Evolutionary conservation across 495 filamentous ascomycete genomes (phyloP).

Genomic region (Pseudotulostoma volvatum): DNA sequence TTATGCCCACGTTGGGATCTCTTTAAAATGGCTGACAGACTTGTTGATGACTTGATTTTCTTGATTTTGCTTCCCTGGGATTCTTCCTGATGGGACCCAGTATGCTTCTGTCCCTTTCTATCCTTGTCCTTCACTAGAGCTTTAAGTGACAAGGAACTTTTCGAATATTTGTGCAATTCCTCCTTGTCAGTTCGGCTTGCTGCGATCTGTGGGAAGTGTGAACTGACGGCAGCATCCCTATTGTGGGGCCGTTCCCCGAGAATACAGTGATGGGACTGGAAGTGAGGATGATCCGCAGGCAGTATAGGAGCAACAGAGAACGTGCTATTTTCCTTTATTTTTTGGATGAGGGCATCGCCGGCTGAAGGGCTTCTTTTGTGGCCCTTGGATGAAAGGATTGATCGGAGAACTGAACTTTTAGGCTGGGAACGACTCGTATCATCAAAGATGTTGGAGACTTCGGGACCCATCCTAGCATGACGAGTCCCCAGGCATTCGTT

Average conservation of each 20-base stretch:
- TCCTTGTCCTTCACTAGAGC: slow-evolving; percentile 39
- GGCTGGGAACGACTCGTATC: slow-evolving; percentile 22
- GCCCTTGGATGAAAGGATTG: slow-evolving; percentile 26
- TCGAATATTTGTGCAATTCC: slow-evolving; percentile 42
- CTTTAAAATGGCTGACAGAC: slow-evolving; percentile 42
- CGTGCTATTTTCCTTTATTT: slow-evolving; percentile 7
- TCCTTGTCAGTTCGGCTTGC: slow-evolving; percentile 17
- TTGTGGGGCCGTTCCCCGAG: slow-evolving; percentile 26
- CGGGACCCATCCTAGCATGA: no score
- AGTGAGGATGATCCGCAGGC: slow-evolving; percentile 14
- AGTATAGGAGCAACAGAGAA: slow-evolving; percentile 9
- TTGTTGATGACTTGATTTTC: slow-evolving; percentile 73
- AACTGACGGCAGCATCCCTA: slow-evolving; percentile 17
- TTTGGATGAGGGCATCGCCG: slow-evolving; percentile 15
- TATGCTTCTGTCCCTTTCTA: slow-evolving; percentile 34
- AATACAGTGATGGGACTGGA: slow-evolving; percentile 15
- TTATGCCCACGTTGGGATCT: slow-evolving; percentile 29
- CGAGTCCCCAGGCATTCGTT: no score
- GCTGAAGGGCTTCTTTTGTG: slow-evolving; percentile 28
- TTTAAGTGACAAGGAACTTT: slow-evolving; percentile 51
- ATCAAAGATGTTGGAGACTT: slow-evolving; percentile 29
- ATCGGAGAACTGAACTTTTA: slow-evolving; percentile 28
- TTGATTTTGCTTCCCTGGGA: slow-evolving; percentile 31
- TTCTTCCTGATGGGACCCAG: slow-evolving; percentile 19
- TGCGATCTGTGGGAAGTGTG: slow-evolving; percentile 8